Percentiles rank a stretch among this genome's conserved stretches.
Conservation (phyloP, 345 rosid genomes). For the Salix koriyanagi region DNA sequence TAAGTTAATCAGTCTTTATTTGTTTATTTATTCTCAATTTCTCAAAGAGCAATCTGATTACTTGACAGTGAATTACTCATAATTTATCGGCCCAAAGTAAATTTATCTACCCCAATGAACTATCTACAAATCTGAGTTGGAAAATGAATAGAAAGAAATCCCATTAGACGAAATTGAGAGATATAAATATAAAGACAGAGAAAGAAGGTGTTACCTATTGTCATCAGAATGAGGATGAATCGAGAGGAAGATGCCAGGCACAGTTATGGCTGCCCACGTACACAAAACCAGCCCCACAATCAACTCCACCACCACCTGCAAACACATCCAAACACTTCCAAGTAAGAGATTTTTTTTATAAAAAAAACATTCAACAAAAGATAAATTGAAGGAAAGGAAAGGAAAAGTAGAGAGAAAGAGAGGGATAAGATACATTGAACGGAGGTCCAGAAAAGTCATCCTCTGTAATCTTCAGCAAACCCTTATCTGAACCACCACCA, state of each 20-base stretch:
- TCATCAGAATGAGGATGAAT: constrained; percentile 91
- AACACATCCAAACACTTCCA: constrained; percentile 2
- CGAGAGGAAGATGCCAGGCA: constrained; percentile 80
- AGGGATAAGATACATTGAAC: constrained; percentile 37
- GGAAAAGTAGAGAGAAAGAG: neutral
- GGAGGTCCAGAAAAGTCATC: constrained; percentile 88
- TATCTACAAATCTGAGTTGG: neutral
- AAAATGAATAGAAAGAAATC: neutral
- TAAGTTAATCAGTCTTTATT: neutral
- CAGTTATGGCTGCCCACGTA: constrained; percentile 87
- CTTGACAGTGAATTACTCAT: neutral
- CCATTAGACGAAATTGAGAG: neutral
- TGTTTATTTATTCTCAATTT: neutral
- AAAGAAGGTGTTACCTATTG: constrained; percentile 51
- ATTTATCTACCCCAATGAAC: no score
- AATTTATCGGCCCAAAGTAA: neutral
- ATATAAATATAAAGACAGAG: neutral
- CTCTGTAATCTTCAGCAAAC: constrained; percentile 84
- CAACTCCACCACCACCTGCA: constrained; percentile 74
- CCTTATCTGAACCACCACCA: constrained; percentile 53
- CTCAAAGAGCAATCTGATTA: neutral
- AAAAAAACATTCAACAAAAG: neutral
- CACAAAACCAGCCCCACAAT: constrained; percentile 66
- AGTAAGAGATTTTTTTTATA: no score
- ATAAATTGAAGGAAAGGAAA: neutral